These are phyloP conservation scores for Karstenula rhodostoma DNA, from an alignment of 2,329 filamentous ascomycete species.

Conservation along the genomic window DNA sequence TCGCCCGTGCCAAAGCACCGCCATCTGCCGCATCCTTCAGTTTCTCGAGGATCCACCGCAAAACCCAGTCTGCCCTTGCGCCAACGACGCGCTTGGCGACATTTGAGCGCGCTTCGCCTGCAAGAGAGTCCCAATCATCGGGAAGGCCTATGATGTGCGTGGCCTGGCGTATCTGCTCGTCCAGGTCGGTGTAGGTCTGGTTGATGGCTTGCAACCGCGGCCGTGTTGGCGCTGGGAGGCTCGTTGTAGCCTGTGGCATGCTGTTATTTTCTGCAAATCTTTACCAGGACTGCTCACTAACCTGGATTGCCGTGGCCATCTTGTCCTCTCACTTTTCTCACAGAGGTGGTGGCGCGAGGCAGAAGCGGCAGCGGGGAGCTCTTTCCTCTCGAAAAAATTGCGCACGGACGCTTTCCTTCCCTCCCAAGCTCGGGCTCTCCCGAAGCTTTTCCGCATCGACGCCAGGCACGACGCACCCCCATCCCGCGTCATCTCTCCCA, in stretches of 20 bases:
- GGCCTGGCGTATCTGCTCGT: conserved; percentile 52
- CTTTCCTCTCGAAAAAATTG: conserved; percentile 29
- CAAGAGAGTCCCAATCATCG: conserved; percentile 32
- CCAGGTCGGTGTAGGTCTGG: conserved; percentile 45
- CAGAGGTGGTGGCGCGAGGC: conserved; percentile 16
- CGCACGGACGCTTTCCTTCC: conserved; percentile 4
- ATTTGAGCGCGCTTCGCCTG: conserved; percentile 18
- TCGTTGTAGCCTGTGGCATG: not conserved
- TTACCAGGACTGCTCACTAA: conserved; percentile 16
- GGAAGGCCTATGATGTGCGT: conserved; percentile 51
- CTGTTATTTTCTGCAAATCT: not conserved
- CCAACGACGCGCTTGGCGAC: conserved; percentile 29
- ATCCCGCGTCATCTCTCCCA: conserved; percentile 17
- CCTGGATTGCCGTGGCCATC: conserved; percentile 36
- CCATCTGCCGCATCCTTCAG: conserved; percentile 54
- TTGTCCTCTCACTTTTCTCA: conserved; percentile 13
- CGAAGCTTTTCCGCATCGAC: conserved; percentile 27
- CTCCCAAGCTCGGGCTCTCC: conserved; percentile 14
- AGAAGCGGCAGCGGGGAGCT: conserved; percentile 12
- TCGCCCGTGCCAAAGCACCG: conserved; percentile 51
- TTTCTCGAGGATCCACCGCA: conserved; percentile 72
- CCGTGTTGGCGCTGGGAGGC: conserved; percentile 39
- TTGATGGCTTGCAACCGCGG: conserved; percentile 51
- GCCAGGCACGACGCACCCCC: conserved; percentile 18
- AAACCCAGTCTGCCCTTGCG: conserved; percentile 68